Evolutionary conservation across 208 protist species (phyloP), one percentile per base, ranked within the genome.

Genomic region (Crithidia sp.): DNA sequence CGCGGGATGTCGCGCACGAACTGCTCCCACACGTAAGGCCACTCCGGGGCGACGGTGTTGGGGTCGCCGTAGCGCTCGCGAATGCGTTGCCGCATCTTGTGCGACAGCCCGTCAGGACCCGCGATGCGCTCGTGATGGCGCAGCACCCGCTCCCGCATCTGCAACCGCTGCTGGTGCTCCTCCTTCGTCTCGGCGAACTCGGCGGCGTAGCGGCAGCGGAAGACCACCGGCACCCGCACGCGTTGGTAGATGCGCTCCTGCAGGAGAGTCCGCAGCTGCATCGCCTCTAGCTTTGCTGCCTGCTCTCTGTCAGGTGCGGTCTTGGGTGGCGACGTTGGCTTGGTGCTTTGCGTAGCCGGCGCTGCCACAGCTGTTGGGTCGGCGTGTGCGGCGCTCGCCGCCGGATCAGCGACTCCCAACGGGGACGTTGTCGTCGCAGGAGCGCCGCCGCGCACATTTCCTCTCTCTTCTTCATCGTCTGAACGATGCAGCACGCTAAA

Each of bases 21-120:
- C 67, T 90, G 85, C 47, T 85, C 80, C 74, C 81, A 90, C 54
- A 90, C 85, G 50, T 81, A 87, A 5, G 58, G 62, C 83, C 85
- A 90, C 65, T 87, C 82, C 12, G 41, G 53, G 13, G 65, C 67
- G 28, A 79, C 59, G 36, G 74, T 62, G 74, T 73, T 79, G 10
- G 66, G 67, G 55, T 79, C 67, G 6, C 60, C 67, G 62, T 72
- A 79, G 47, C 61, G 74, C 36, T 61, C 36, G 5, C 19, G 45
- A 36, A 79, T 72, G 16, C 56, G 52, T 37, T 69, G 67, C 37
- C 67, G 66, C 50, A 62, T 60, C 52, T 47, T 67, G 4, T 52
- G 41, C 14, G 67, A 55, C 9, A 69, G 58, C n/a, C 63, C 68
- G 16, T 37, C 54, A 14, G 68, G 50, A 3, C 63, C 62, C 16